Evolutionary conservation across 495 filamentous ascomycete genomes (phyloP).

Genomic region (Annulohypoxylon maeteangense): DNA sequence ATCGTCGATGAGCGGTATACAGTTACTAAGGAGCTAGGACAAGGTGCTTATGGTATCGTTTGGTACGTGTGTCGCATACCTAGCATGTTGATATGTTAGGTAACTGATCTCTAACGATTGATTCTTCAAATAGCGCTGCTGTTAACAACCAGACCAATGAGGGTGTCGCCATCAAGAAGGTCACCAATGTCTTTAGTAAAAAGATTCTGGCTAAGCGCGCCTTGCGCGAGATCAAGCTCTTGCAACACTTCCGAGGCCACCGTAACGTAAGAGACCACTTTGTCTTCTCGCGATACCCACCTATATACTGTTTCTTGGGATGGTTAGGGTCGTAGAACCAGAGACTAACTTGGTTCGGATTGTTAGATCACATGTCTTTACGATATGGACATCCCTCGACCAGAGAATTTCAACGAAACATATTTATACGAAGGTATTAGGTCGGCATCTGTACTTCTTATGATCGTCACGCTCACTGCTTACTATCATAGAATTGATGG

Average conservation of each 20-base stretch:
- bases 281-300: not conserved
- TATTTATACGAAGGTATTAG: slow-evolving; percentile 94
- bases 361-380: slow-evolving; percentile 95
- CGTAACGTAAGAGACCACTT: slow-evolving; percentile 61
- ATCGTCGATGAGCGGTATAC: slow-evolving; percentile 98
- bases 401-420: slow-evolving; percentile 98
- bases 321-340: not conserved
- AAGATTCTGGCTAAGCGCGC: slow-evolving; percentile 99
- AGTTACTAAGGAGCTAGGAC: slow-evolving; percentile 97
- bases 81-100: not conserved
- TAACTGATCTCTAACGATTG: slow-evolving; percentile 27
- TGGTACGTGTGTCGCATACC: slow-evolving; percentile 74
- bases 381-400: slow-evolving; percentile 98
- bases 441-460: not conserved
- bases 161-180: slow-evolving; percentile 99
- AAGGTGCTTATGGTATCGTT: slow-evolving; percentile 98
- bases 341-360: slow-evolving; percentile 6
- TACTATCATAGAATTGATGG: slow-evolving; percentile 86
- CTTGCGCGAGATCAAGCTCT: slow-evolving; percentile 95
- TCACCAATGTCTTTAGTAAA: slow-evolving; percentile 99
- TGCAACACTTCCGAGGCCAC: slow-evolving; percentile 94
- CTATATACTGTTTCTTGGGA: not conserved
- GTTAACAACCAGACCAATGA: slow-evolving; percentile 91
- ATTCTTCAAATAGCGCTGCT: slow-evolving; percentile 73
- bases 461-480: slow-evolving; percentile 7